phyloP scores from a whole-genome alignment of 2,329 filamentous ascomycete species.

The Scorias spongiosa region DNA sequence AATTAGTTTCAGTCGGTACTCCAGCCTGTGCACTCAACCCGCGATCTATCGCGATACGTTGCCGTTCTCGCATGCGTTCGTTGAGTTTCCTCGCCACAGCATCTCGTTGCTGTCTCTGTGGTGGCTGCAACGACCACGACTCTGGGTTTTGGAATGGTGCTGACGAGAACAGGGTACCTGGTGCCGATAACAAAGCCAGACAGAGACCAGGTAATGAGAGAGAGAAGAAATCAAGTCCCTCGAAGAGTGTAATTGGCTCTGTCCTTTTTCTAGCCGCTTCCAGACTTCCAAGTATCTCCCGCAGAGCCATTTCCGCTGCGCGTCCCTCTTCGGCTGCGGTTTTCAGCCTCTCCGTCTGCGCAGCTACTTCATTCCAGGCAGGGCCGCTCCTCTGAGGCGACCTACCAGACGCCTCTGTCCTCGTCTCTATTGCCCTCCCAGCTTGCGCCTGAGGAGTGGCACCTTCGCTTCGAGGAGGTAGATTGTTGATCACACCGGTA shows the following conservation, averaged over 20 bases:
- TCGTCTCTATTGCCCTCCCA: slow-evolving; percentile 15
- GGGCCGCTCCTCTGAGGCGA: slow-evolving; percentile 7
- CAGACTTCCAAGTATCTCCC: slow-evolving; percentile 68
- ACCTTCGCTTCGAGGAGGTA: slow-evolving; percentile 29
- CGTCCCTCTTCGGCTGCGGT: slow-evolving; percentile 66
- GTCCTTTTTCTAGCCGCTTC: slow-evolving; percentile 59
- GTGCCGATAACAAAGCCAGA: slow-evolving; percentile 64
- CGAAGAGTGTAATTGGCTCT: slow-evolving; percentile 35
- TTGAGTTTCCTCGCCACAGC: slow-evolving; percentile 36
- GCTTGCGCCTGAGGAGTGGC: slow-evolving; percentile 31
- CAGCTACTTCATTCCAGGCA: background rate
- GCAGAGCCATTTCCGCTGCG: slow-evolving; percentile 69
- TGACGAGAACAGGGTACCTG: slow-evolving; percentile 67
- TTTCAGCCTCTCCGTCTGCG: slow-evolving; percentile 14
- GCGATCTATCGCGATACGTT: slow-evolving; percentile 5
- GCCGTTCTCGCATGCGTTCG: slow-evolving; percentile 19
- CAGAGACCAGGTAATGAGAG: slow-evolving; percentile 78
- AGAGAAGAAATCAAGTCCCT: slow-evolving; percentile 64
- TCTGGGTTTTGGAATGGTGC: slow-evolving; percentile 62
- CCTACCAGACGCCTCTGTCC: slow-evolving; percentile 11
- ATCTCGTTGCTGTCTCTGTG: slow-evolving; percentile 57
- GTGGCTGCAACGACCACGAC: slow-evolving; percentile 70
- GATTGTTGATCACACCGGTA: slow-evolving; percentile 64
- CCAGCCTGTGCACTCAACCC: slow-evolving; percentile 6
- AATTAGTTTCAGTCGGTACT: slow-evolving; percentile 35